These are phyloP conservation scores for Aspergillus latus DNA, from an alignment of 2,329 filamentous ascomycete genomes.

Conservation along the genomic window DNA sequence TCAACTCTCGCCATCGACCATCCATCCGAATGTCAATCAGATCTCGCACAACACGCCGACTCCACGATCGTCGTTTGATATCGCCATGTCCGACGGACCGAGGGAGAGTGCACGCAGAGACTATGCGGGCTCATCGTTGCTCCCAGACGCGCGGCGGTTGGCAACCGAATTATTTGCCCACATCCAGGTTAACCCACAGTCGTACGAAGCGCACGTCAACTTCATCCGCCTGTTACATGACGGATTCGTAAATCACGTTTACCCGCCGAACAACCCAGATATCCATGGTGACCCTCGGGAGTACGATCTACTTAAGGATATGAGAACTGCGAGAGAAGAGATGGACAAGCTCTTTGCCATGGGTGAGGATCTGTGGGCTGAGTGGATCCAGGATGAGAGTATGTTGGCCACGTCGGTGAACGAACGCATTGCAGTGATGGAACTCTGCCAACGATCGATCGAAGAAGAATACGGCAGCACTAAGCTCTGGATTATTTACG, in stretches of 20 bases:
- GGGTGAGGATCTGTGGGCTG: slow-evolving; percentile 62
- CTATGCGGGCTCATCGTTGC: slow-evolving; percentile 44
- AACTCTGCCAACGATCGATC: slow-evolving; percentile 60
- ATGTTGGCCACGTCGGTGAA: slow-evolving; percentile 56
- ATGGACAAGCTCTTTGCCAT: slow-evolving; percentile 64
- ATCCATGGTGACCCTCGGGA: slow-evolving; percentile 46
- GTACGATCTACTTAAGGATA: slow-evolving; percentile 49
- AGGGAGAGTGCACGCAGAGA: slow-evolving; percentile 41
- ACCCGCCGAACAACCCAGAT: slow-evolving; percentile 45
- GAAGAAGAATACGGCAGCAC: slow-evolving; percentile 62
- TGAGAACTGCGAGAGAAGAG: slow-evolving; percentile 52
- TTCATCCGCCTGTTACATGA: slow-evolving; percentile 50
- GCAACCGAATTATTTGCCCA: slow-evolving; percentile 44
- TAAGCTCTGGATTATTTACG: slow-evolving; percentile 62
- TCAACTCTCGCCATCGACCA: slow-evolving; percentile 45
- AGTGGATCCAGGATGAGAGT: slow-evolving; percentile 64
- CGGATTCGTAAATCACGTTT: slow-evolving; percentile 49
- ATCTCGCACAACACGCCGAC: slow-evolving; percentile 39
- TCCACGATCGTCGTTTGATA: slow-evolving; percentile 46
- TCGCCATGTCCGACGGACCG: slow-evolving; percentile 46
- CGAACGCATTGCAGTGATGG: slow-evolving; percentile 59
- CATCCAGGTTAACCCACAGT: slow-evolving; percentile 48
- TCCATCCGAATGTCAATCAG: slow-evolving; percentile 41
- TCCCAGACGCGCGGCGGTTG: slow-evolving; percentile 40
- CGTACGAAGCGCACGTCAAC: slow-evolving; percentile 48